Percentiles rank a stretch among this genome's conserved stretches.
Conservation (phyloP, 139 green algal genomes). For the Chlorella vulgaris region DNA sequence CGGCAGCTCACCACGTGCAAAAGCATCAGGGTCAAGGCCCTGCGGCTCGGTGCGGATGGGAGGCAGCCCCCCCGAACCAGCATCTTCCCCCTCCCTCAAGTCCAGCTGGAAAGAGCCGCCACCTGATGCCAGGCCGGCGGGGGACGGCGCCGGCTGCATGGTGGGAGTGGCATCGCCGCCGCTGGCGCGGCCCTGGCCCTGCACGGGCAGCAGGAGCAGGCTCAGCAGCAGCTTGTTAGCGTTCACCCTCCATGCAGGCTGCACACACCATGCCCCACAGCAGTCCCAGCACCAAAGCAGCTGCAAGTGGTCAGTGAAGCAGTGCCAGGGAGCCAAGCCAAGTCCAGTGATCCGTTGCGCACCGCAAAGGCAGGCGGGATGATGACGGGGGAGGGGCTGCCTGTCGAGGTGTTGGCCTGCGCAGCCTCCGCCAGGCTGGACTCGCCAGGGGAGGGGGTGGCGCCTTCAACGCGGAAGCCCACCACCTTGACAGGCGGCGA, state of each 20-base stretch:
- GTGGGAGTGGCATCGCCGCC: not conserved
- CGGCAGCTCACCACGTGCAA: slow-evolving; percentile 1
- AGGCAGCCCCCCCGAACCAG: not conserved
- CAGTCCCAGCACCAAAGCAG: too few species aligned
- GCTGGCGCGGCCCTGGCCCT: slow-evolving; percentile 11
- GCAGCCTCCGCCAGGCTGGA: slow-evolving; percentile 40
- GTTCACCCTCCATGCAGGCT: too few species aligned
- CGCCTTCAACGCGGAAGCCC: slow-evolving; percentile 82
- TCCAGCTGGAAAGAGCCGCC: not conserved
- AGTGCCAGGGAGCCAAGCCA: too few species aligned
- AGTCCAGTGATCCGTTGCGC: too few species aligned
- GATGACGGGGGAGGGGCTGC: slow-evolving; percentile 80
- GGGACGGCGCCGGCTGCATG: not conserved
- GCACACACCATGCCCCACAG: too few species aligned
- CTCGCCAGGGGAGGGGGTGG: slow-evolving; percentile 56
- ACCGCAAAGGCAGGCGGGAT: slow-evolving; percentile 84
- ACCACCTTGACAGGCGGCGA: slow-evolving; percentile 56
- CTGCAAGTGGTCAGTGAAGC: too few species aligned
- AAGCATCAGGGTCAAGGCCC: slow-evolving; percentile 20
- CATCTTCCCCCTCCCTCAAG: not conserved
- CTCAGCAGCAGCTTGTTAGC: not conserved
- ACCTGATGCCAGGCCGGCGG: not conserved
- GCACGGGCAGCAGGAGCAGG: not conserved
- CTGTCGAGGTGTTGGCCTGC: not conserved
- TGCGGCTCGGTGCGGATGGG: slow-evolving; percentile 14